Evolutionary conservation across 805 yeast species (phyloP), one percentile per base, ranked within the genome.

Genomic region (Metschnikowia hibisci): DNA sequence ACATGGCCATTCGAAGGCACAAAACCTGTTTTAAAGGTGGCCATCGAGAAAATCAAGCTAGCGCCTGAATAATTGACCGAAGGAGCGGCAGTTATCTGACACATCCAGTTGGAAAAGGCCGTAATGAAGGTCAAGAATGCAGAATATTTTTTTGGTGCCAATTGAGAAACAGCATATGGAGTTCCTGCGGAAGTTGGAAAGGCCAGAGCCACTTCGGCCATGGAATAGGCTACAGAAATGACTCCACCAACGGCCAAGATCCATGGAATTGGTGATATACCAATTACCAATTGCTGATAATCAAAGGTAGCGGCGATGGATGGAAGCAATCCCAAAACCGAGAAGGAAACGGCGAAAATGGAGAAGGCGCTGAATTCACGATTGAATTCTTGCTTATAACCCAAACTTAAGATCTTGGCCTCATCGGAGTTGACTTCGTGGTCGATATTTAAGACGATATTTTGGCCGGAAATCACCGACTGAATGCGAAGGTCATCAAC

Each of bases 121-220:
- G 80, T 77, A 38, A 74, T 55, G 84, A 84, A 81, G 5, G 86
- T 76, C 39, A 77, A 63, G 18, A 77, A 59, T 0, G 84, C 77
- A 13, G 74, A 74, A 59, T 55, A 64, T 50, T 66, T 67, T 16
- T 74, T 76, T 11, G 86, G 85, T 3, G 85, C 76, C 48, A 81
- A 63, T 53, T 79, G 78, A 2, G 79, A 72, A 2, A 81, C 81
- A 46, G 87, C 85, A 52, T 82, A 82, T 38, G 84, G 84, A 7
- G 84, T 72, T 35, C 87, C 87, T 22, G 84, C 78, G 9, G 82
- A 70, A 6, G 84, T 81, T 31, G 88, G 88, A 64, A 77, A 78
- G 5, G 84, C 80, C 20, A 79, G 71, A 10, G 84, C 75, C 26
- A 82, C 67, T 56, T 82, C 87, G 0, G 85, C 84, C 76, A 82